Evolutionary conservation across 2,329 filamentous ascomycete species (phyloP), one percentile per base, ranked within the genome.

Genomic region (Zymoseptoria ardabiliae): DNA sequence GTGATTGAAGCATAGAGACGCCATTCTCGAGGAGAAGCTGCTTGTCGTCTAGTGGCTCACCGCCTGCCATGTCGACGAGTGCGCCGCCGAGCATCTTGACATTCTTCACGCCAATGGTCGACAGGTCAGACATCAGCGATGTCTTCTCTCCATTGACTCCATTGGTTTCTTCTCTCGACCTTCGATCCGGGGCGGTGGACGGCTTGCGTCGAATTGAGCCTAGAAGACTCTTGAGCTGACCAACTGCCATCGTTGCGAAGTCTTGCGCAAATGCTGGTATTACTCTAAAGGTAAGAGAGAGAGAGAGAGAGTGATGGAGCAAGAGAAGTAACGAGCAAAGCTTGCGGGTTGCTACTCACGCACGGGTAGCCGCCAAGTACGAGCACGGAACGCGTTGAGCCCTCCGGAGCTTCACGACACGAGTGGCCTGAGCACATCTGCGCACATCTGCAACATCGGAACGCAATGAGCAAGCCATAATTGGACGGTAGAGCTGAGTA

Each of bases 1-100:
- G 69, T 1, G 72, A 70, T 62, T 82, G 79, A 20, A 82, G 74
- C 77, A 82, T 80, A 11, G 76, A 69, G 1, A 83, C 79, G 19
- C 78, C 80, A 70, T 82, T 70, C 63, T 83, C 81, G 20, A 81
- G 74, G 58, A 80, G 58, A 4, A 77, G 68, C 30, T 79, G 70
- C 64, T 79, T 79, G 65, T 80, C 78, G 61, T 80, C 71, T 59
- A 79, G 58, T 5, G 78, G 77, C 51, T 77, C 73, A n/a, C 78
- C 77, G 19, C 74, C 73, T 2, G 76, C 76, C 48, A 79, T 65
- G 2, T 74, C 75, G 4, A 73, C 73, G 49, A 79, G 68, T 41
- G 75, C 77, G 58, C 74, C 68, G 2, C 70, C 70, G 22, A 79
- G 63, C 4, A 75, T 76, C 58, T 67, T 69, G 17, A 71, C 70